Percentiles rank a stretch among this genome's conserved stretches.
Conservation (phyloP, 805 yeast species). For the Candida corydali region DNA sequence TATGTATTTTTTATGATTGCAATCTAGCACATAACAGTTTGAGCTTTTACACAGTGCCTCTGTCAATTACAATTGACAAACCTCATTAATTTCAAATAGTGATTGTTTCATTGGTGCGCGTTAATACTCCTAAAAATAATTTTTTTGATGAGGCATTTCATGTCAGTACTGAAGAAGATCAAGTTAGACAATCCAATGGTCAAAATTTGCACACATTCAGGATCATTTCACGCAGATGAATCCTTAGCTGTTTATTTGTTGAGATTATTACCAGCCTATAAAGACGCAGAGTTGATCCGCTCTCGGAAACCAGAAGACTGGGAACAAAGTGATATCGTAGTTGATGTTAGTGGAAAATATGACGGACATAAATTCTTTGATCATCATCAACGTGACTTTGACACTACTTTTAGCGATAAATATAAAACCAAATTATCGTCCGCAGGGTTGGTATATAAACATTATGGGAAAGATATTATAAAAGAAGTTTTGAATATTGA, state of each 20-base stretch:
- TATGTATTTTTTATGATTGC: too few species aligned
- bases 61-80: too few species aligned
- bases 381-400: conserved; percentile 93
- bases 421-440: conserved; percentile 80
- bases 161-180: conserved; percentile 10
- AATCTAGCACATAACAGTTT: too few species aligned
- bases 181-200: conserved; percentile 23
- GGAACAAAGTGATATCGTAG: conserved; percentile 86
- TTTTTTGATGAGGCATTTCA: conserved; percentile 6
- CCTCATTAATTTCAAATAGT: too few species aligned
- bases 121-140: too few species aligned
- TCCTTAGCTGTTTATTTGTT: conserved; percentile 89
- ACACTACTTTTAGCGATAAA: conserved; percentile 60
- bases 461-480: conserved; percentile 71
- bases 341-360: conserved; percentile 91
- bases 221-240: conserved; percentile 96
- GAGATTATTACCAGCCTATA: conserved; percentile 62
- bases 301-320: conserved; percentile 80
- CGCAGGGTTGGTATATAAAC: conserved; percentile 91
- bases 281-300: conserved; percentile 67
- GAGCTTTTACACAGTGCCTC: too few species aligned
- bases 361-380: conserved; percentile 85
- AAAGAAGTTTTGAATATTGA: conserved; percentile 38
- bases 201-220: conserved; percentile 86
- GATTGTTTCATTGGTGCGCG: too few species aligned